phyloP scores from a whole-genome alignment of 371 early-diverging fungal genomes.

The Parasitella parasitica region DNA sequence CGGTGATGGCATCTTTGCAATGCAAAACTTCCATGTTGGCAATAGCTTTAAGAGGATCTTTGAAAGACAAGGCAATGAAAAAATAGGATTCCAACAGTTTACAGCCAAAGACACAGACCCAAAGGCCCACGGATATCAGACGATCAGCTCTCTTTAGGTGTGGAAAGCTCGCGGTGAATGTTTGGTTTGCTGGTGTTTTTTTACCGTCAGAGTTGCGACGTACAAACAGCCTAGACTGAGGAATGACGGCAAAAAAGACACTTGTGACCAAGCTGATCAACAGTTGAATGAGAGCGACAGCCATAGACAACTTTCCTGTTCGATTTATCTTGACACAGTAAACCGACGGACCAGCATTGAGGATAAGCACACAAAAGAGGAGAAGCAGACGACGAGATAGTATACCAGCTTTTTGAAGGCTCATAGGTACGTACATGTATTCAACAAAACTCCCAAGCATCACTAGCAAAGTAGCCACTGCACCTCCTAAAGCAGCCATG shows the following conservation, averaged over 20 bases:
- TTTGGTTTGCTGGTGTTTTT: constrained; percentile 61
- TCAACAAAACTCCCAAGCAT: constrained; percentile 68
- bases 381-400: constrained; percentile 63
- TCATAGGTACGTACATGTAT: constrained; percentile 67
- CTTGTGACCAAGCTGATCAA: constrained; percentile 66
- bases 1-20: constrained; percentile 54
- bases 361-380: constrained; percentile 54
- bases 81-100: constrained; percentile 82
- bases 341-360: constrained; percentile 69
- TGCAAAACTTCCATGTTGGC: constrained; percentile 48
- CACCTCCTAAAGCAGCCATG: constrained; percentile 70
- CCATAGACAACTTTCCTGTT: constrained; percentile 39
- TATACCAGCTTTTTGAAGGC: constrained; percentile 55
- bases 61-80: constrained; percentile 77
- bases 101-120: constrained; percentile 74
- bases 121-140: constrained; percentile 69
- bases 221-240: constrained; percentile 40
- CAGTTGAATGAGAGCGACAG: constrained; percentile 64
- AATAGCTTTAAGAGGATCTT: constrained; percentile 74
- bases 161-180: constrained; percentile 80
- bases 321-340: constrained; percentile 54
- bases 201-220: constrained; percentile 8
- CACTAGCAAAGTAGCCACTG: constrained; percentile 64
- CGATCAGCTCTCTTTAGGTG: constrained; percentile 67
- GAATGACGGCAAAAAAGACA: constrained; percentile 61